These are phyloP conservation scores for Adiantum capillusveneris DNA, from an alignment of 75 land plant species.

Conservation along the genomic window DNA sequence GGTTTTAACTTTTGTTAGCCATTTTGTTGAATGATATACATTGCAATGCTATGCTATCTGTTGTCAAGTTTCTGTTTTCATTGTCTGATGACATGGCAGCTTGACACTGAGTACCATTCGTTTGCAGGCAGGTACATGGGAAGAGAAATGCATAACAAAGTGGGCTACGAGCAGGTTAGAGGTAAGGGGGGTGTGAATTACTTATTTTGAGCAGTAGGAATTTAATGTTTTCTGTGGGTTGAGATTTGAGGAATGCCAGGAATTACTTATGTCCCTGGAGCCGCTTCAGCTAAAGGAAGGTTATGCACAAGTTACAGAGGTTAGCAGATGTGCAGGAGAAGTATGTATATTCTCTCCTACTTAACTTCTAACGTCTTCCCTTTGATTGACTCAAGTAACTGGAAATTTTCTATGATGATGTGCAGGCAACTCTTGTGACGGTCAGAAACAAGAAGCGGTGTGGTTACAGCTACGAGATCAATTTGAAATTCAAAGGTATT, in stretches of 20 bases:
- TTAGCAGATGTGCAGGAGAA: conserved; percentile 80
- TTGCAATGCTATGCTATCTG: too few species aligned
- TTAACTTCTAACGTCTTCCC: too few species aligned
- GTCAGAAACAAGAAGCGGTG: conserved; percentile 90
- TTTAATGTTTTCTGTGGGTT: too few species aligned
- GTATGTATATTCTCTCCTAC: conserved; percentile 15
- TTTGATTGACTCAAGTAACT: too few species aligned
- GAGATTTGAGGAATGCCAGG: too few species aligned
- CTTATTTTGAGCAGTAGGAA: too few species aligned
- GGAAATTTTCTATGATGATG: neutral
- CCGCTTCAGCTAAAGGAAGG: conserved; percentile 55
- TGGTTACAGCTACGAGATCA: conserved; percentile 79
- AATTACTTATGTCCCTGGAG: conserved; percentile 41
- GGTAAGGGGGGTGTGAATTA: too few species aligned
- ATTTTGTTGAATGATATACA: too few species aligned
- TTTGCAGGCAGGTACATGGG: conserved; percentile 90
- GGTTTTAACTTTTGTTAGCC: too few species aligned
- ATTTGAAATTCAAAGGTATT: conserved; percentile 49
- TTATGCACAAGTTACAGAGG: conserved; percentile 57
- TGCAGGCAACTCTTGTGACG: conserved; percentile 73
- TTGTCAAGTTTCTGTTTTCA: too few species aligned
- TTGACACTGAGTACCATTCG: too few species aligned
- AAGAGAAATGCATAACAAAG: conserved; percentile 72
- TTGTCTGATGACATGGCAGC: too few species aligned
- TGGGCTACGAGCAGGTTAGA: conserved; percentile 60